phyloP scores from a whole-genome alignment of 371 early-diverging fungal species.

The Chytridiales sp. region DNA sequence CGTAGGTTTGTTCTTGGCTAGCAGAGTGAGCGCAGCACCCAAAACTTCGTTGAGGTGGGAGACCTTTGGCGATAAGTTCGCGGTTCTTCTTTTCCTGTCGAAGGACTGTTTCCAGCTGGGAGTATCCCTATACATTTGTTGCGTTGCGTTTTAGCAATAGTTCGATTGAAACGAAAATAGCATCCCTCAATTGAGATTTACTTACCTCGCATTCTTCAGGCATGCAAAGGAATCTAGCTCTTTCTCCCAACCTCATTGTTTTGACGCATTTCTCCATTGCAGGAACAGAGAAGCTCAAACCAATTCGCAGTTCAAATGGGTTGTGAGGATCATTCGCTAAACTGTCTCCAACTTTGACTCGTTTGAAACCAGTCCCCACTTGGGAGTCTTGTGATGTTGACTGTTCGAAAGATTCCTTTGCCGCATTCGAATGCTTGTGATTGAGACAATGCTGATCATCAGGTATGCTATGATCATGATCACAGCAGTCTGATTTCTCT shows the following conservation, averaged over 20 bases:
- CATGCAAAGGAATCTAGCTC: constrained; percentile 46
- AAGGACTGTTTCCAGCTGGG: constrained; percentile 45
- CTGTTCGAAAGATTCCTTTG: too few relatives aligned
- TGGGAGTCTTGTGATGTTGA: too few relatives aligned
- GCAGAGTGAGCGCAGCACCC: constrained; percentile 41
- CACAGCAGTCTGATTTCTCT: too few relatives aligned
- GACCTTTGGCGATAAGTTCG: constrained; percentile 30
- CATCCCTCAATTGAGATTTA: background rate
- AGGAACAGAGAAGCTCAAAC: constrained; percentile 44
- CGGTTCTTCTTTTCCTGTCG: constrained; percentile 45
- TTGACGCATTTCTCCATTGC: constrained; percentile 45
- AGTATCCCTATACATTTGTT: constrained; percentile 46
- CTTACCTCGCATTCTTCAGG: constrained; percentile 40
- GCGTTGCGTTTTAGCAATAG: background rate
- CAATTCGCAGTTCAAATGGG: constrained; percentile 44
- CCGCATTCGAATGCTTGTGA: too few relatives aligned
- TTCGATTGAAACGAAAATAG: background rate
- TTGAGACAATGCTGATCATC: too few relatives aligned
- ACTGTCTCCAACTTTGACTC: too few relatives aligned
- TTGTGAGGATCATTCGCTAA: constrained; percentile 14
- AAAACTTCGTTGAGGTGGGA: constrained; percentile 26
- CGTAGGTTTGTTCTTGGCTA: constrained; percentile 19
- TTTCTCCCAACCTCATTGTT: constrained; percentile 43
- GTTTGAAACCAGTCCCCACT: too few relatives aligned
- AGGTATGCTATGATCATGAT: too few relatives aligned